These are phyloP conservation scores for Cyclocybe cylindracea DNA, from an alignment of 768 basidiomycete genomes.

Conservation along the genomic window DNA sequence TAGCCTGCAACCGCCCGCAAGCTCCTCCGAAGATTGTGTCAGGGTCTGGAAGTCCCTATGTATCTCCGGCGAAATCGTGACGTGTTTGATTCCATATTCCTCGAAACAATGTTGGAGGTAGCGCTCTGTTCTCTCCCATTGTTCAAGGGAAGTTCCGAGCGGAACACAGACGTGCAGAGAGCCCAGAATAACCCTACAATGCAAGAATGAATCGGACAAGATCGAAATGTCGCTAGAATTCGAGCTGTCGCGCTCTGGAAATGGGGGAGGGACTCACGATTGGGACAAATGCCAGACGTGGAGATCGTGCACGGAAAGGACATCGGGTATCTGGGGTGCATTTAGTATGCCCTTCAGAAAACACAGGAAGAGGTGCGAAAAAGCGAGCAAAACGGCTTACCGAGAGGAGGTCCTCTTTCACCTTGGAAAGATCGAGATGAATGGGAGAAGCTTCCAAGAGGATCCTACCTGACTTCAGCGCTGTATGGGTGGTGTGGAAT, in stretches of 20 bases:
- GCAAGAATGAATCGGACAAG: slow-evolving; percentile 1
- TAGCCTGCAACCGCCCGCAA: slow-evolving; percentile 30
- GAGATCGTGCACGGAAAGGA: slow-evolving; percentile 50
- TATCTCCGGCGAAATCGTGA: slow-evolving; percentile 56
- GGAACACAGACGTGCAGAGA: slow-evolving; percentile 56
- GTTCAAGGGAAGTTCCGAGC: slow-evolving; percentile 43
- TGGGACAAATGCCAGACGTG: slow-evolving; percentile 61
- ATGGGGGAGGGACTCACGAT: slow-evolving; percentile 34
- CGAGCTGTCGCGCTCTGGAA: neutral
- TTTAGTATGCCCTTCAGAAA: neutral
- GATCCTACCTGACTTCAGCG: slow-evolving; percentile 47
- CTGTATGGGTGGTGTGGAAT: slow-evolving; percentile 22
- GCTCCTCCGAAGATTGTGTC: slow-evolving; percentile 29
- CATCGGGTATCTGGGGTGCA: slow-evolving; percentile 39
- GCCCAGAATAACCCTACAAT: slow-evolving; percentile 45
- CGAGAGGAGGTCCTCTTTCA: slow-evolving; percentile 47
- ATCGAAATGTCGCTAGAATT: slow-evolving; percentile 1
- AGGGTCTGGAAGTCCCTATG: slow-evolving; percentile 31
- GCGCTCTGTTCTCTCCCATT: slow-evolving; percentile 53
- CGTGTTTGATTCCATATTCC: slow-evolving; percentile 54
- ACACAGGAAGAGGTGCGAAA: neutral
- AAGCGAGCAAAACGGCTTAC: slow-evolving; percentile 28
- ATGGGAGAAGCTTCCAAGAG: slow-evolving; percentile 53
- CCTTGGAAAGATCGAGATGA: slow-evolving; percentile 48
- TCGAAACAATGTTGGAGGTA: slow-evolving; percentile 51